These are phyloP conservation scores for Apiospora hydei DNA, from an alignment of 2,329 filamentous ascomycete genomes.

Conservation along the genomic window DNA sequence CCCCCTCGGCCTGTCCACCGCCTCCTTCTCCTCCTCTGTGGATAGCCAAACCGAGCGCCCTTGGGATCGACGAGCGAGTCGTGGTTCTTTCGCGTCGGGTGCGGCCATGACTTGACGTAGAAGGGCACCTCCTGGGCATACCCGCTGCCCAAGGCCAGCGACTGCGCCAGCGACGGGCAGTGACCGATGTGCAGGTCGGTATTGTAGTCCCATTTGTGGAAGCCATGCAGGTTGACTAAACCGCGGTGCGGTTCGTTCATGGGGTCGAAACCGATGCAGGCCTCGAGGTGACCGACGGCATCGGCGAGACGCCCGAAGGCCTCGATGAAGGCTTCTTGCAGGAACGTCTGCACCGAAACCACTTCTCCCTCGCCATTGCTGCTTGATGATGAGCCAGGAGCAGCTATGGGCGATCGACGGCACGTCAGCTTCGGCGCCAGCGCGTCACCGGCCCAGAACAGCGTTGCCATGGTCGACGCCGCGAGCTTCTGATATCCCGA, in stretches of 20 bases:
- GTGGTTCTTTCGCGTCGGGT: conserved; percentile 47
- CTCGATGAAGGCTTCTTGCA: conserved; percentile 45
- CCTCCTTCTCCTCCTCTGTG: conserved; percentile 23
- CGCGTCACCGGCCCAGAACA: conserved; percentile 39
- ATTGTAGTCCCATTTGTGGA: conserved; percentile 50
- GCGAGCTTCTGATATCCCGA: conserved; percentile 48
- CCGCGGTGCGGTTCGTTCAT: conserved; percentile 53
- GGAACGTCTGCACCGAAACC: conserved; percentile 39
- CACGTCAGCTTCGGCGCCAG: conserved; percentile 36
- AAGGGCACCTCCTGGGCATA: conserved; percentile 46
- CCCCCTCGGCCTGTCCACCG: conserved; percentile 36
- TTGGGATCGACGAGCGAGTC: conserved; percentile 46
- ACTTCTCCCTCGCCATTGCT: background rate
- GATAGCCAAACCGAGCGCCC: conserved; percentile 46
- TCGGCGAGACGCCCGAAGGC: conserved; percentile 46
- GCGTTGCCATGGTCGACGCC: conserved; percentile 41
- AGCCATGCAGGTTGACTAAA: conserved; percentile 48
- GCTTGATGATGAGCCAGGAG: background rate
- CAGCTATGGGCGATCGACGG: conserved; percentile 21
- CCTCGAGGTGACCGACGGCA: conserved; percentile 41
- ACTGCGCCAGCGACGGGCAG: conserved; percentile 47
- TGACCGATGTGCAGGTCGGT: conserved; percentile 51
- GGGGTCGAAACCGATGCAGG: conserved; percentile 49
- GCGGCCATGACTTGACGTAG: conserved; percentile 52
- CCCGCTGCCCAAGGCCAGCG: conserved; percentile 50